A percentile compares a stretch with the other conserved stretches of the same genome.
Conservation (phyloP, 352 stramenopile genomes). For the Phytophthora vignae region DNA sequence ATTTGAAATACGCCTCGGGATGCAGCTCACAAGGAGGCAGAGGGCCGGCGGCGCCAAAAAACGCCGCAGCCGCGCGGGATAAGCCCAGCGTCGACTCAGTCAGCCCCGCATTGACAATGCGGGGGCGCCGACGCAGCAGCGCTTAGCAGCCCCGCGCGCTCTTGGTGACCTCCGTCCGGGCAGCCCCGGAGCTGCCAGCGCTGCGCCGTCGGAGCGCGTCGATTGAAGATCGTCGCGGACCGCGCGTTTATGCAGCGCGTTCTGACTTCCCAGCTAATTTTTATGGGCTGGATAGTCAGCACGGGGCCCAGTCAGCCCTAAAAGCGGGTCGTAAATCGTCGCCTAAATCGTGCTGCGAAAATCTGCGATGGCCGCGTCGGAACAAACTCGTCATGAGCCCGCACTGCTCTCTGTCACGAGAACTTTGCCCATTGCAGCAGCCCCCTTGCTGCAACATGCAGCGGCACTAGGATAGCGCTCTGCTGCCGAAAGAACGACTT, state of each 20-base stretch:
- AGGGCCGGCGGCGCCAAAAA: not conserved
- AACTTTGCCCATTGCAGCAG: conserved; percentile 3
- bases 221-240: conserved; percentile 30
- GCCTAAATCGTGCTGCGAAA: conserved; percentile 30
- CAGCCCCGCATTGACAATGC: no score
- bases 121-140: not conserved
- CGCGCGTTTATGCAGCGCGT: conserved; percentile 28
- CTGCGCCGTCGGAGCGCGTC: conserved; percentile 6
- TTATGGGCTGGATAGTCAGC: conserved; percentile 33
- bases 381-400: conserved; percentile 32
- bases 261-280: conserved; percentile 38
- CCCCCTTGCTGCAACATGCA: not conserved
- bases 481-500: no score
- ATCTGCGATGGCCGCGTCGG: conserved; percentile 31
- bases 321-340: conserved; percentile 24
- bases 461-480: no score
- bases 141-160: not conserved
- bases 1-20: no score
- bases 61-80: not conserved
- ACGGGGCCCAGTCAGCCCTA: conserved; percentile 10
- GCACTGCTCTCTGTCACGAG: conserved; percentile 28
- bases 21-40: conserved; percentile 10
- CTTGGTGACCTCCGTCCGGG: not conserved
- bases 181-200: conserved; percentile 11
- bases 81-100: not conserved